Conservation (phyloP, 441 rosid species). For the Eruca vesicaria region DNA sequence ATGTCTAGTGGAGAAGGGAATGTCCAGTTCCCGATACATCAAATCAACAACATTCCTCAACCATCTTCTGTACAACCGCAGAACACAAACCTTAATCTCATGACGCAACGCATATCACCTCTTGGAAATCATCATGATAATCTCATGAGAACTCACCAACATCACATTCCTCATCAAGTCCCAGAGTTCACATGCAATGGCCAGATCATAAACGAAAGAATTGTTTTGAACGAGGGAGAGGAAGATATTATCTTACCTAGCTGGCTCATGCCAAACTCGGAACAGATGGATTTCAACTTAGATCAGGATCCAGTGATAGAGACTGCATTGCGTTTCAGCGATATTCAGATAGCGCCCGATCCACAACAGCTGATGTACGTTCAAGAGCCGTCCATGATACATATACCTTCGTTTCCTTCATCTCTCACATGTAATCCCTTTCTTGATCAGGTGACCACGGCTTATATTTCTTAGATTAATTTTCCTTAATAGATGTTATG, state of each 20-base stretch:
- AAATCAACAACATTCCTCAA: neutral
- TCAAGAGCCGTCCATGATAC: neutral
- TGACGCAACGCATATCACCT: neutral
- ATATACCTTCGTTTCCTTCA: neutral
- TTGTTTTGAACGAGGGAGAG: neutral
- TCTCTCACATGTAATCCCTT: neutral
- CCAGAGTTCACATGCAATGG: neutral
- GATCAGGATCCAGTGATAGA: neutral
- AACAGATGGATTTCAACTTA: neutral
- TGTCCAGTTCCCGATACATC: neutral
- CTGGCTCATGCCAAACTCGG: neutral
- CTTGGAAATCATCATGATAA: neutral
- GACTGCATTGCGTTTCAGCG: neutral
- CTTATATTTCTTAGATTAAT: neutral
- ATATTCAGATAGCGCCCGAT: neutral
- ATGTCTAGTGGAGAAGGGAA: neutral
- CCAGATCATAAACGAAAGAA: neutral
- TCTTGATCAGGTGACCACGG: constrained; percentile 8
- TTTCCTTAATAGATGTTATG: neutral
- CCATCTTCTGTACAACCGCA: neutral
- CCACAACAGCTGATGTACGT: neutral
- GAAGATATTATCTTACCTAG: neutral
- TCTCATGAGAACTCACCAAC: neutral
- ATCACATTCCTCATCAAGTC: neutral
- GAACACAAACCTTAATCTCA: neutral